phyloP scores from a whole-genome alignment of 225 moss, liverwort and hornwort genomes.

The Physcomitrium patens region DNA sequence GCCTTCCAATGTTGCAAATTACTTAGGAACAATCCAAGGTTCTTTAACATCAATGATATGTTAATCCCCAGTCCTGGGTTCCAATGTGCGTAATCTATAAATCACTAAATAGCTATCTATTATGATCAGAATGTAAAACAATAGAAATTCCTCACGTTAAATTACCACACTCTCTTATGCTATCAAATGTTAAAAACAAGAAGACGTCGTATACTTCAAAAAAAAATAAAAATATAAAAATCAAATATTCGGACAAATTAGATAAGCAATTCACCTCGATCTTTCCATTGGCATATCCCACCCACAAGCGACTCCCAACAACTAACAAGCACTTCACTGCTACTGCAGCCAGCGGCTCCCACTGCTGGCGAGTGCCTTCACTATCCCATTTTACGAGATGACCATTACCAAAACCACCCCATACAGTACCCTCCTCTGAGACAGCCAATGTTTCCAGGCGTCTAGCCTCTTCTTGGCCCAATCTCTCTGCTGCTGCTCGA shows the following conservation, averaged over 20 bases:
- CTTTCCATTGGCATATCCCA: constrained; percentile 87
- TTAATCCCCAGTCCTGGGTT: neutral
- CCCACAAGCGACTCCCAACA: constrained; percentile 91
- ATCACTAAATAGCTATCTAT: neutral
- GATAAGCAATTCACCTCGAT: constrained; percentile 54
- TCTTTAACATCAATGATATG: neutral
- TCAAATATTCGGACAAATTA: neutral
- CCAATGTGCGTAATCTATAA: constrained; percentile 18
- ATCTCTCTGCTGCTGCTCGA: constrained; percentile 87
- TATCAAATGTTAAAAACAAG: no score
- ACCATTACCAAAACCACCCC: constrained; percentile 95
- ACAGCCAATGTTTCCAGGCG: constrained; percentile 77
- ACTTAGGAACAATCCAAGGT: constrained; percentile 1
- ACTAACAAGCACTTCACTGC: constrained; percentile 76
- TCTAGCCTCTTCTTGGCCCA: constrained; percentile 74
- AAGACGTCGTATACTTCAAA: no score
- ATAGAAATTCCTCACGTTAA: no score
- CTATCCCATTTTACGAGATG: constrained; percentile 79
- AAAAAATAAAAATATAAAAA: neutral
- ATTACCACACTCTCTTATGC: no score
- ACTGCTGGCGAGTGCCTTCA: constrained; percentile 66
- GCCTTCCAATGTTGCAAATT: neutral
- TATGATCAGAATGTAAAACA: neutral
- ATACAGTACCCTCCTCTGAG: constrained; percentile 86
- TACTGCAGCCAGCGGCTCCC: constrained; percentile 45